A percentile compares a stretch with the other conserved stretches of the same genome.
Evolutionary conservation across 139 green algal species (phyloP).

Genomic region (Pseudopediastrum boryanum): DNA sequence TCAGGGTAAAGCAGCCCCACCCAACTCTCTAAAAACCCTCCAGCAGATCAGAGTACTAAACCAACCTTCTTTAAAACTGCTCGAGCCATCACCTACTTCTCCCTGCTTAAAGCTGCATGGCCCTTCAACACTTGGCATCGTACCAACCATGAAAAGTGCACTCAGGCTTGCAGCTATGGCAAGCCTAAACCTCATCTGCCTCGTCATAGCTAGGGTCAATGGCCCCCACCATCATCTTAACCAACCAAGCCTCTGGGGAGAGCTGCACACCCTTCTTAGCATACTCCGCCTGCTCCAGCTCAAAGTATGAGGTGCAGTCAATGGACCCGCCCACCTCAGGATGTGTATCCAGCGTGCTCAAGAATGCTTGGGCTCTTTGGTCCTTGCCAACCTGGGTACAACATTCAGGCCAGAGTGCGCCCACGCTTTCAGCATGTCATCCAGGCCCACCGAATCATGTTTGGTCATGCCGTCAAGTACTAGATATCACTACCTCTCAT

Average conservation of each 20-base stretch:
- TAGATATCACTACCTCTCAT: no score
- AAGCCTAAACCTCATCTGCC: constrained; percentile 13
- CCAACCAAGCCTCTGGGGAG: constrained; percentile 23
- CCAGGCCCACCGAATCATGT: no score
- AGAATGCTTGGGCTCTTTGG: constrained; percentile 27
- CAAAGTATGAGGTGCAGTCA: constrained; percentile 39
- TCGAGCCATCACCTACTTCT: no score
- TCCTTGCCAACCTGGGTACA: constrained; percentile 34
- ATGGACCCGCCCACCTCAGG: constrained; percentile 30
- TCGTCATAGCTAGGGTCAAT: constrained; percentile 34
- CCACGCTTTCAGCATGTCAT: no score
- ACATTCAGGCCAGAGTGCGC: no score
- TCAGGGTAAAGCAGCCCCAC: no score
- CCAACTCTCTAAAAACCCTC: no score
- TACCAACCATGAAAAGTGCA: background rate
- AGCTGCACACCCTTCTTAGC: constrained; percentile 20
- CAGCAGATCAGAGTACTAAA: no score
- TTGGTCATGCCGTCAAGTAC: no score
- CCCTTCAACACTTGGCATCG: background rate
- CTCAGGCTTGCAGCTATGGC: background rate
- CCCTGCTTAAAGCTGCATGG: background rate
- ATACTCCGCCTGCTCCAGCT: constrained; percentile 30
- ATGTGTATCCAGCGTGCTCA: constrained; percentile 24
- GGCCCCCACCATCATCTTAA: constrained; percentile 40
- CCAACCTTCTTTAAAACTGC: no score